Conservation (phyloP, 2,329 filamentous ascomycete genomes). For the Xylariales sp. region DNA sequence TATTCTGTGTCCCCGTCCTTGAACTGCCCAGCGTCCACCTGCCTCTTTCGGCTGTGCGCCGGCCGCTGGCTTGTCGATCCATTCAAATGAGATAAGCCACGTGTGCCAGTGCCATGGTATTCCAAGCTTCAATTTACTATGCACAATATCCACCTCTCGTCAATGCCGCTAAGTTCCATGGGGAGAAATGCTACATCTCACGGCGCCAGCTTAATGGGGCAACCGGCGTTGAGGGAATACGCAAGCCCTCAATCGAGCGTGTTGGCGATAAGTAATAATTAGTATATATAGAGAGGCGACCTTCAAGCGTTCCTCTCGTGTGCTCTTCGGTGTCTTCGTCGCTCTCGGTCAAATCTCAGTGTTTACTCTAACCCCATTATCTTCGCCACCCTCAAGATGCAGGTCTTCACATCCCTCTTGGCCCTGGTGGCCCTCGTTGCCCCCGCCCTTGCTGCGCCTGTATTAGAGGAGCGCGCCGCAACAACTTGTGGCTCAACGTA, state of each 20-base stretch:
- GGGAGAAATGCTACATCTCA: conserved; percentile 25
- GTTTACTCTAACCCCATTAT: not conserved
- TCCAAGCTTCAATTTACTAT: conserved; percentile 24
- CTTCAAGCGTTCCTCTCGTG: not conserved
- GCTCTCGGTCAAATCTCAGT: not conserved
- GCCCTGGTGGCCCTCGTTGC: conserved; percentile 43
- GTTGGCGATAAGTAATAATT: not conserved
- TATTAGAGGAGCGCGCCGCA: conserved; percentile 56
- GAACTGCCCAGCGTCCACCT: conserved; percentile 38
- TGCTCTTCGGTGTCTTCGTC: not conserved
- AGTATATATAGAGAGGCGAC: conserved; percentile 22
- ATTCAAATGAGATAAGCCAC: conserved; percentile 38
- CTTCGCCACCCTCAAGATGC: conserved; percentile 33
- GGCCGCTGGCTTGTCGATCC: conserved; percentile 19
- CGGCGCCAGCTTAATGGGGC: conserved; percentile 33
- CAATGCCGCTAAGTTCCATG: conserved; percentile 16
- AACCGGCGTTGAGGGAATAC: conserved; percentile 7
- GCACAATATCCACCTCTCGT: conserved; percentile 12
- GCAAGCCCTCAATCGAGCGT: conserved; percentile 10
- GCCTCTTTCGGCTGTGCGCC: conserved; percentile 38
- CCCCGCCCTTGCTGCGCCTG: conserved; percentile 44
- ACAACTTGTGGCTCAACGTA: conserved; percentile 64
- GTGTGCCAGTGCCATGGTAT: conserved; percentile 36
- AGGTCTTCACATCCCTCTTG: conserved; percentile 39
- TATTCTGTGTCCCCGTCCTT: conserved; percentile 4